Base-by-base conservation (phyloP, 805 yeast species). In the Lachancea sp. region DNA sequence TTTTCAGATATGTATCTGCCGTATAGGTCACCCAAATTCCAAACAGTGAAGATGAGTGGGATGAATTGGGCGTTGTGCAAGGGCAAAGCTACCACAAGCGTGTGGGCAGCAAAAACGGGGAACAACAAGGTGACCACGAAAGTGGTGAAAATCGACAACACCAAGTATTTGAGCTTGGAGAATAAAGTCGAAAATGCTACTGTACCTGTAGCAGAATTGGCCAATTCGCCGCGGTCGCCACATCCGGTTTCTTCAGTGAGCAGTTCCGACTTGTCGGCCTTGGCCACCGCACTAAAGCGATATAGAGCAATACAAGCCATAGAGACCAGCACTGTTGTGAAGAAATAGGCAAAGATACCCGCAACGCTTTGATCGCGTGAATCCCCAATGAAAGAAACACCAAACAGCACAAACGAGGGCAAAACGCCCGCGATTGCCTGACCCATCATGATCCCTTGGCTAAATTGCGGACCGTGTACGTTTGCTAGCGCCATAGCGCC, bases 401-500 rank as follows among this genome's bases (percentile, higher is more conserved):
- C 16, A 31, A 65, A 57, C 12, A 65, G 42, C 2, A 61, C 64
- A 15, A 85, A 59, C 0, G 96, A 80, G 2, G 99, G 98, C 30
- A 91, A 67, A 0, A 93, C 95, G 2, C 99, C 99, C 0, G 97
- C 88, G 15, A 91, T 69, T 0, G 95, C 96, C 63, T 91, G 96
- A 1, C 99, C 99, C 2, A 90, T 90, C 84, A 93, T 86, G 1
- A 84, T 84, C 0, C 85, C 95, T 57, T 93, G 96, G 10, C 95
- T 90, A 59, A 77, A 85, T 12, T 79, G 74, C 1, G 87, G 73
- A 3, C 93, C 90, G 58, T 79, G 71, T 1, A 83, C 78, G 55
- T 86, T 85, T 2, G 83, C 93, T 34, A 87, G 72, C 4, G 98
- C 95, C 80, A 90, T 79, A 8, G 85, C 74, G 11, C 97, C 97